These are phyloP conservation scores for Rhytidiadelphus loreus DNA, from an alignment of 225 moss, liverwort and hornwort species.

Conservation along the genomic window DNA sequence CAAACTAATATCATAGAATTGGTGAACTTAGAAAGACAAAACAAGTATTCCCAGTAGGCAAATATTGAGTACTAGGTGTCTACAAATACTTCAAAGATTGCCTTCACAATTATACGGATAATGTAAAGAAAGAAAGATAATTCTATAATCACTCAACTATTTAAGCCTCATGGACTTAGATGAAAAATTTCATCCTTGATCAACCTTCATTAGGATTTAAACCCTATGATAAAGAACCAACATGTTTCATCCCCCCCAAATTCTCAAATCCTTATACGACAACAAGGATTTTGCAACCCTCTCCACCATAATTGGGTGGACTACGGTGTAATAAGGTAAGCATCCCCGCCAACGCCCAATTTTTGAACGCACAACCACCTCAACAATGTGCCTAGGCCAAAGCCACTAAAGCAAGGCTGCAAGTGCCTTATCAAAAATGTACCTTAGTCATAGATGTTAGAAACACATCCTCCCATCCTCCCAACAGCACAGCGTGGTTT, in stretches of 20 bases:
- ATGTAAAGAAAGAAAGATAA: too few species aligned
- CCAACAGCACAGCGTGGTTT: too few species aligned
- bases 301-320: rapidly evolving
- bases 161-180: too few species aligned
- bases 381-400: rapidly evolving
- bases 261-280: rapidly evolving
- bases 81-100: too few species aligned
- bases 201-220: rapidly evolving
- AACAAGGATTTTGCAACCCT: rapidly evolving
- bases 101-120: too few species aligned
- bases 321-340: not conserved
- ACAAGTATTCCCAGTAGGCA: too few species aligned
- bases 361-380: not conserved
- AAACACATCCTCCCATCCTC: not conserved
- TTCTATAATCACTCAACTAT: too few species aligned
- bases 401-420: not conserved
- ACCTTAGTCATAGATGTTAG: not conserved
- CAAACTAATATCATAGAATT: not conserved
- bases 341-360: rapidly evolving
- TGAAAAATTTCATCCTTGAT: too few species aligned
- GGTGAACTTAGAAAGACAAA: rapidly evolving
- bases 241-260: not conserved
- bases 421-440: not conserved
- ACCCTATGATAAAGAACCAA: rapidly evolving
- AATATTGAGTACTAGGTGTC: too few species aligned